phyloP scores from a whole-genome alignment of 805 yeast genomes.

The Yarrowia sp. region DNA sequence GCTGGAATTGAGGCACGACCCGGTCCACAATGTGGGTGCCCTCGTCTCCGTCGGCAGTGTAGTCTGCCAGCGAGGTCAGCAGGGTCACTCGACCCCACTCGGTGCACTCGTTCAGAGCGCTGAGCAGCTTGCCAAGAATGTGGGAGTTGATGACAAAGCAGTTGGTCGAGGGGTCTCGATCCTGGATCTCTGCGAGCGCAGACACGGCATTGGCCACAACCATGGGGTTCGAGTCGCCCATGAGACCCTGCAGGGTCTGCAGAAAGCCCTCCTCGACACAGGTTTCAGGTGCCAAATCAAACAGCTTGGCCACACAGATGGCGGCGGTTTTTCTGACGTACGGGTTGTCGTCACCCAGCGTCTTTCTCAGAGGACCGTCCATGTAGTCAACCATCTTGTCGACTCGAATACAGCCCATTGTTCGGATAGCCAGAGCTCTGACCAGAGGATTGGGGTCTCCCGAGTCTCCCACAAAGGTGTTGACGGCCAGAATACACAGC shows the following conservation, averaged over 20 bases:
- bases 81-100: slow-evolving; percentile 98
- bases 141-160: slow-evolving; percentile 55
- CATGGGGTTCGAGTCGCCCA: slow-evolving; percentile 93
- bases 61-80: slow-evolving; percentile 79
- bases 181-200: slow-evolving; percentile 83
- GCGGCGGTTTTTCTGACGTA: slow-evolving; percentile 98
- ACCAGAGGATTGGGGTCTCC: slow-evolving; percentile 97
- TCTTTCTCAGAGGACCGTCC: slow-evolving; percentile 85
- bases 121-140: slow-evolving; percentile 63
- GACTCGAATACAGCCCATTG: slow-evolving; percentile 98
- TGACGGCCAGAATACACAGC: slow-evolving; percentile 92
- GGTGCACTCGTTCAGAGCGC: slow-evolving; percentile 93
- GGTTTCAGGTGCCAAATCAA: slow-evolving; percentile 79
- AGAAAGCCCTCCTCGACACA: slow-evolving; percentile 89
- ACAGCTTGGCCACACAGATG: slow-evolving; percentile 93
- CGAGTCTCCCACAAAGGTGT: slow-evolving; percentile 93
- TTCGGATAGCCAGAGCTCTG: slow-evolving; percentile 93
- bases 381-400: slow-evolving; percentile 94
- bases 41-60: slow-evolving; percentile 65
- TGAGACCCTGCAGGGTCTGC: slow-evolving; percentile 65
- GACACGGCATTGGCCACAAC: slow-evolving; percentile 94
- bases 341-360: slow-evolving; percentile 91
- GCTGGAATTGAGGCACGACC: slow-evolving; percentile 74
- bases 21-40: slow-evolving; percentile 73
- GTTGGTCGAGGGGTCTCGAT: slow-evolving; percentile 62